Evolutionary conservation across 768 basidiomycete species (phyloP).

Genomic region (Cytidiella melzeri): DNA sequence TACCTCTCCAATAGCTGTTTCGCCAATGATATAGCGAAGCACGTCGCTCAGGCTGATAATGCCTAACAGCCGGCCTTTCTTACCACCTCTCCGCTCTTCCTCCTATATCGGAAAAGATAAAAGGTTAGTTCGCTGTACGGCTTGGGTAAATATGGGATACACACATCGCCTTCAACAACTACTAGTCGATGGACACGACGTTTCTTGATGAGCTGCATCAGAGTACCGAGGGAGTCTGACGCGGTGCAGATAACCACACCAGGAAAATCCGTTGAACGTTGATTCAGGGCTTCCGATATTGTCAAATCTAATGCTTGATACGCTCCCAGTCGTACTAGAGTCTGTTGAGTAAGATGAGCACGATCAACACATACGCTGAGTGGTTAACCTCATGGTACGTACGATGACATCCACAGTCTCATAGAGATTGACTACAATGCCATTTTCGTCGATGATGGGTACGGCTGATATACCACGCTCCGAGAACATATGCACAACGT

Average conservation of each 20-base stretch:
- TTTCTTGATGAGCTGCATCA: conserved; percentile 88
- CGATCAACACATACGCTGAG: not conserved
- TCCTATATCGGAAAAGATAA: conserved; percentile 43
- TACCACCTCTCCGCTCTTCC: conserved; percentile 74
- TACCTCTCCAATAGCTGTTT: conserved; percentile 39
- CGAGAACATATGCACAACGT: conserved; percentile 98
- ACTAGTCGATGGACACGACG: conserved; percentile 92
- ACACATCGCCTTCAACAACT: conserved; percentile 87
- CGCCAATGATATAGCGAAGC: conserved; percentile 69
- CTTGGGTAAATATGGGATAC: conserved; percentile 22
- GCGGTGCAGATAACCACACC: conserved; percentile 96
- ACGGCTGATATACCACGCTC: conserved; percentile 94
- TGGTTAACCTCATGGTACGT: no score
- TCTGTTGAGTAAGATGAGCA: conserved; percentile 40
- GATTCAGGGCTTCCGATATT: conserved; percentile 85
- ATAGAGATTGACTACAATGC: conserved; percentile 92
- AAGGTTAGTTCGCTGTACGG: not conserved
- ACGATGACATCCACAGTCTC: conserved; percentile 99
- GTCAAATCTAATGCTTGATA: conserved; percentile 96
- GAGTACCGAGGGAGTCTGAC: conserved; percentile 83
- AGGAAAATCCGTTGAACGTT: conserved; percentile 91
- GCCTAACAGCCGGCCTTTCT: conserved; percentile 77
- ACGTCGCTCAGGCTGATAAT: conserved; percentile 90
- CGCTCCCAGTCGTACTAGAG: conserved; percentile 87
- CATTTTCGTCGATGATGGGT: conserved; percentile 89